Conservation (phyloP, 2,329 filamentous ascomycete species). For the Apiospora rasikravindrae region DNA sequence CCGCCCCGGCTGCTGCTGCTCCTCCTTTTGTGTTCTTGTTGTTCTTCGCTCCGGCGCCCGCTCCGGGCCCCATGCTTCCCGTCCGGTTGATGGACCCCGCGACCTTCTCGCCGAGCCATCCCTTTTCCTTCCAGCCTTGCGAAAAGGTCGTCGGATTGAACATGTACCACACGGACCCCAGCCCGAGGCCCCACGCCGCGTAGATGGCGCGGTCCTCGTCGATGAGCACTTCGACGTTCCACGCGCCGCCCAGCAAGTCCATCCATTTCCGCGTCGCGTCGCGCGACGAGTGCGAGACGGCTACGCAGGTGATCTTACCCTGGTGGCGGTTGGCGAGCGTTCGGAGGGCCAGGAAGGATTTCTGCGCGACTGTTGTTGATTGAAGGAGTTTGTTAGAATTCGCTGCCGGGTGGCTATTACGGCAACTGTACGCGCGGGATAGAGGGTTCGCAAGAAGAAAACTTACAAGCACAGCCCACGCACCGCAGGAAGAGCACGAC, state of each 20-base stretch:
- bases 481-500: conserved; percentile 60
- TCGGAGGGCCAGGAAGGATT: conserved; percentile 62
- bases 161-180: conserved; percentile 55
- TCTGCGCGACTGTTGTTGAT: conserved; percentile 56
- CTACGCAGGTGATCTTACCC: conserved; percentile 57
- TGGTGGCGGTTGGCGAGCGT: conserved; percentile 58
- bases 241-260: conserved; percentile 61
- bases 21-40: neutral
- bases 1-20: conserved; percentile 39
- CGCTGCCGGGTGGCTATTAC: neutral
- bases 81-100: conserved; percentile 50
- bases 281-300: conserved; percentile 63
- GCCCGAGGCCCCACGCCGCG: conserved; percentile 63
- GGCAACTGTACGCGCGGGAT: neutral
- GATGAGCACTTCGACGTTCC: conserved; percentile 60
- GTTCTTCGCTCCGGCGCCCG: neutral
- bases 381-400: conserved; percentile 19
- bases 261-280: conserved; percentile 63
- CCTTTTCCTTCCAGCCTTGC: conserved; percentile 59
- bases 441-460: no score
- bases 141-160: conserved; percentile 59
- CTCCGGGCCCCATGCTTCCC: conserved; percentile 25
- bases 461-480: conserved; percentile 60
- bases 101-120: conserved; percentile 58
- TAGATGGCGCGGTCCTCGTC: conserved; percentile 63